Conservation (phyloP, 495 filamentous ascomycete species). For the Penicillium paxilli region DNA sequence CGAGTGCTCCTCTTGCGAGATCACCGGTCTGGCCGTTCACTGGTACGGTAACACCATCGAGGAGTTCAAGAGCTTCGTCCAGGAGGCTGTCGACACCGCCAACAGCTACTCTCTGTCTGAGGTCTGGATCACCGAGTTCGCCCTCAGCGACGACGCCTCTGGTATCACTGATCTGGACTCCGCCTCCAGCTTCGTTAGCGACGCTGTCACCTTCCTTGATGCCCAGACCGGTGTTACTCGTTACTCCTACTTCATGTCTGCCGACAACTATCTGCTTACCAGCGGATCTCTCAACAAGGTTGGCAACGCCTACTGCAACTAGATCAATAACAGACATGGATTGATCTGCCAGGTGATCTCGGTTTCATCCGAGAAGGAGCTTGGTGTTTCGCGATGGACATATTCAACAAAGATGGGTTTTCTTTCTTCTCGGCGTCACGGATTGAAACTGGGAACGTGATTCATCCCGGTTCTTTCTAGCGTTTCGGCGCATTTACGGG, state of each 20-base stretch:
- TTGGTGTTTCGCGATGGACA: not conserved
- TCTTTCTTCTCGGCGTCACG: not conserved
- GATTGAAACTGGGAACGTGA: not conserved
- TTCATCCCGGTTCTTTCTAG: not conserved
- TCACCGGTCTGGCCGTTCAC: conserved; percentile 68
- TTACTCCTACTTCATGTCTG: conserved; percentile 80
- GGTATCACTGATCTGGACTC: conserved; percentile 41
- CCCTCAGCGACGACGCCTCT: conserved; percentile 36
- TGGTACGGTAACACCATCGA: conserved; percentile 60
- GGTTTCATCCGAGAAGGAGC: not conserved
- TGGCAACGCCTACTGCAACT: conserved; percentile 23
- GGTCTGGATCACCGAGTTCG: conserved; percentile 85
- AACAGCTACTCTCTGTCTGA: conserved; percentile 48
- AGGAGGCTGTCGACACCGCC: conserved; percentile 48
- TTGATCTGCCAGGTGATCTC: not conserved
- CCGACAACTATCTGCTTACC: conserved; percentile 35
- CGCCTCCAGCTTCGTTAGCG: conserved; percentile 53
- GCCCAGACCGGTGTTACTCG: conserved; percentile 60
- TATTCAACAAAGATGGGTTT: not conserved
- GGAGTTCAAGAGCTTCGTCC: conserved; percentile 61
- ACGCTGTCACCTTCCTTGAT: conserved; percentile 68
- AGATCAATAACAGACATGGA: not conserved
- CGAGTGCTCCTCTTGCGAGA: conserved; percentile 58
- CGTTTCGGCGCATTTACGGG: not conserved
- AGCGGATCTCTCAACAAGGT: conserved; percentile 22